These are phyloP conservation scores for Amanita phalloides DNA, from an alignment of 768 basidiomycete genomes.

Conservation along the genomic window DNA sequence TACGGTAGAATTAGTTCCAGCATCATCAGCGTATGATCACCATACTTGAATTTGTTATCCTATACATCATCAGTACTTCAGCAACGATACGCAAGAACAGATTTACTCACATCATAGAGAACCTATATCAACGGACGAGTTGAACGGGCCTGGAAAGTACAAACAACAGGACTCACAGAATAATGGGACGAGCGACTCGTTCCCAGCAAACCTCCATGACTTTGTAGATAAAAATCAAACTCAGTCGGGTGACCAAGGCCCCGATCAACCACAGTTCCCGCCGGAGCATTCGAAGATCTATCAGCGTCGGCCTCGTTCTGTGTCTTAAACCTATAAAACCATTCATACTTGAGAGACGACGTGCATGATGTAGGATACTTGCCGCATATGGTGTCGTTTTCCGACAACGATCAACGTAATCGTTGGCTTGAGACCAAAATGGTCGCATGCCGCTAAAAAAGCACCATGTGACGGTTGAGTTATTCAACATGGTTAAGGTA, in stretches of 20 bases:
- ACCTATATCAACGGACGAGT: constrained; percentile 17
- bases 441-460: constrained; percentile 46
- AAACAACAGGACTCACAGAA: constrained; percentile 22
- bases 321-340: constrained; percentile 20
- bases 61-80: constrained; percentile 8
- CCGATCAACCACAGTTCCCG: constrained; percentile 70
- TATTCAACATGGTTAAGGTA: background rate
- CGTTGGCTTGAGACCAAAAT: constrained; percentile 45
- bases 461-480: background rate
- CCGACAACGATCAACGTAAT: constrained; percentile 77
- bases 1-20: constrained; percentile 12
- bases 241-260: constrained; percentile 63
- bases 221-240: constrained; percentile 71
- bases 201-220: constrained; percentile 68
- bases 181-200: constrained; percentile 49
- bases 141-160: background rate
- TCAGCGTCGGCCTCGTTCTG: constrained; percentile 34
- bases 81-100: background rate
- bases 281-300: constrained; percentile 60
- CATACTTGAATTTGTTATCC: constrained; percentile 53
- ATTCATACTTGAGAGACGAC: background rate
- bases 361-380: background rate
- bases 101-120: constrained; percentile 27
- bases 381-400: constrained; percentile 61
- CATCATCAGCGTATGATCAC: background rate